Evolutionary conservation across 1,284 basidiomycete genomes (phyloP).

Genomic region (Leccinum fuscescens): DNA sequence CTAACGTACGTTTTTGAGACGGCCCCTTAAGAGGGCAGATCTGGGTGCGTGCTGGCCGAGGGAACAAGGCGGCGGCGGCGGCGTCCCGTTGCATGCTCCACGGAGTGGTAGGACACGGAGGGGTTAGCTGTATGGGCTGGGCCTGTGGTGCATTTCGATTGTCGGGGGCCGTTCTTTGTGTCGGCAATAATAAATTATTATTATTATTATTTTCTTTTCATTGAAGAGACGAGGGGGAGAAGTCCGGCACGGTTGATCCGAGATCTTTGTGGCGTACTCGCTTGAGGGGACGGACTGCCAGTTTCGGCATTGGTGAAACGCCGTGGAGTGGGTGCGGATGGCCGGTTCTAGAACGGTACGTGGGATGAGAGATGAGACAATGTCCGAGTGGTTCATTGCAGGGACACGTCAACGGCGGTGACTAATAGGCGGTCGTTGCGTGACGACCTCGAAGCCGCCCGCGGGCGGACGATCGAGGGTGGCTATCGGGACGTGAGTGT

Average conservation of each 20-base stretch:
- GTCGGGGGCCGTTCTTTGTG: not conserved
- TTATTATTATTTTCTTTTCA: not conserved
- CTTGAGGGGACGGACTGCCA: conserved; percentile 1
- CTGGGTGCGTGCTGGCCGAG: conserved; percentile 2
- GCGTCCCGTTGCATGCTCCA: not conserved
- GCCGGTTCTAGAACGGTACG: conserved; percentile 1
- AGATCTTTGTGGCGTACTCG: not conserved
- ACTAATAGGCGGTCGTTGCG: conserved; percentile 14
- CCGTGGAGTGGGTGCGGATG: conserved; percentile 8
- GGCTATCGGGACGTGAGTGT: not conserved
- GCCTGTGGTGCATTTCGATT: not conserved
- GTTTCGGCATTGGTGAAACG: conserved; percentile 16
- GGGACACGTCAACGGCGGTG: conserved; percentile 8
- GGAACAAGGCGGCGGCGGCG: conserved; percentile 7
- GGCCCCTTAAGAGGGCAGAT: not conserved
- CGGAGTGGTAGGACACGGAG: not conserved
- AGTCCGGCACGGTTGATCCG: conserved; percentile 1
- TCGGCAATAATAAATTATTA: not conserved
- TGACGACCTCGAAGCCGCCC: conserved; percentile 22
- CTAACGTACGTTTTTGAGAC: conserved; percentile 1
- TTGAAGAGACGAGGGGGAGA: not conserved
- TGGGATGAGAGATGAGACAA: not conserved
- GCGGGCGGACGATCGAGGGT: not conserved
- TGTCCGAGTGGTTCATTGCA: not conserved
- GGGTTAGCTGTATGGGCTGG: not conserved